Evolutionary conservation across 371 early-diverging fungal genomes (phyloP), one percentile per base, ranked within the genome.

Genomic region (Mortierella sp.): DNA sequence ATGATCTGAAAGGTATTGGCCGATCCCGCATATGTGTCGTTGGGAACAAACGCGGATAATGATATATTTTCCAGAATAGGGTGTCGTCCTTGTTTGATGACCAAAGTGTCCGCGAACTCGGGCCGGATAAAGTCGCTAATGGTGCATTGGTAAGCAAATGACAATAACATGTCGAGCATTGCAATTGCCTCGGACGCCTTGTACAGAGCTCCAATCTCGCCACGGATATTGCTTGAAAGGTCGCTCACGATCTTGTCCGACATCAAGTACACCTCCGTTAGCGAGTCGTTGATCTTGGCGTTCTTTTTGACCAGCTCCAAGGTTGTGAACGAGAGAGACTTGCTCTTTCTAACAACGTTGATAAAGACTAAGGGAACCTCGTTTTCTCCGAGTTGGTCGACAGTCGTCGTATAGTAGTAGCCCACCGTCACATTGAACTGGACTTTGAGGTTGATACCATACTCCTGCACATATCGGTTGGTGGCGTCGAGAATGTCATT

Each of bases 251-350:
- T 93, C 94, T 91, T 94, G 81, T 97, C 96, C 2, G 96, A 95
- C 92, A 97, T 93, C 60, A 96, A 75, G 80, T 93, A 97, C 13
- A 98, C 95, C 86, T 98, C 99, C 26, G 93, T 90, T 31, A 98
- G 89, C 2, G 98, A 95, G 70, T 97, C 96, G 73, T 97, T 95
- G 47, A 94, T 90, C 76, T 95, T 93, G 73, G 89, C 90, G 78
- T 91, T 93, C 54, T 89, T 90, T 83, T 92, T 91, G 26, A 91
- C 81, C 87, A 98, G 81, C 74, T 96, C 95, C 24, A 99, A 78
- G 0, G 97, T 96, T 24, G 96, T 97, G 75, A 95, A 96, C 0
- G 90, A 88, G 21, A 92, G 50, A 14, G 78, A 75, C 73, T 95
- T 95, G 84, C 90, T 91, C 74, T 94, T 96, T 75, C 88, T 91